Percentiles rank a stretch among this genome's conserved stretches.
These are phyloP conservation scores for Lagerstroemia speciosa DNA, from an alignment of 345 rosid species.

Conservation along the genomic window DNA sequence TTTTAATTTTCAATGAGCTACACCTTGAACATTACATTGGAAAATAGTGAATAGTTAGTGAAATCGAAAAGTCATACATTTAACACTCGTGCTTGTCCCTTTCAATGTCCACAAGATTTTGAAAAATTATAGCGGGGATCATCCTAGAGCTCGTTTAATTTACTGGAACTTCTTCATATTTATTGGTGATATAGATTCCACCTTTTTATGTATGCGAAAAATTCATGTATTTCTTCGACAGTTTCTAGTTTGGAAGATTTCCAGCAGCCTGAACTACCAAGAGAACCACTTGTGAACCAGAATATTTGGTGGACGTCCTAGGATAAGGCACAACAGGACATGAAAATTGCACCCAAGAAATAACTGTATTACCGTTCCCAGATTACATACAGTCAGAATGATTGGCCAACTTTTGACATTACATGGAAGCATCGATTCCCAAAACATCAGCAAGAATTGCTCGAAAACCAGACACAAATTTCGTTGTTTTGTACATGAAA, in stretches of 20 bases:
- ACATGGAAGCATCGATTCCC: background rate
- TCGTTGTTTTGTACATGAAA: background rate
- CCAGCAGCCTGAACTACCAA: too few relatives aligned
- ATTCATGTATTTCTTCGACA: too few relatives aligned
- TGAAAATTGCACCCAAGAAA: background rate
- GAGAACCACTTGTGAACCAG: too few relatives aligned
- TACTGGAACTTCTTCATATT: too few relatives aligned
- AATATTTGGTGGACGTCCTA: too few relatives aligned
- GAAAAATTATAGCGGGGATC: too few relatives aligned
- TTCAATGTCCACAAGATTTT: too few relatives aligned
- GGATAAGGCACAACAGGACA: background rate
- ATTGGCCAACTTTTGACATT: background rate
- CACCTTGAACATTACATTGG: background rate
- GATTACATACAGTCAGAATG: background rate
- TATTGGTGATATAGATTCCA: background rate
- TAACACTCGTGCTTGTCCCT: too few relatives aligned
- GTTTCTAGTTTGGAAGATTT: too few relatives aligned
- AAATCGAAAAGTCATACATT: background rate
- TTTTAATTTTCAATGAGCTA: too few relatives aligned
- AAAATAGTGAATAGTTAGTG: background rate
- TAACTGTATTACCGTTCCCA: background rate
- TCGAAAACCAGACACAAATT: background rate
- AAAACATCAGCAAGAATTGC: background rate
- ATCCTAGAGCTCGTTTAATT: too few relatives aligned
- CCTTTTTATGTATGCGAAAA: background rate